Percentiles rank a stretch among this genome's conserved stretches.
Evolutionary conservation across 371 early-diverging fungal species (phyloP).

Genomic region (Actinomortierella wolfii): DNA sequence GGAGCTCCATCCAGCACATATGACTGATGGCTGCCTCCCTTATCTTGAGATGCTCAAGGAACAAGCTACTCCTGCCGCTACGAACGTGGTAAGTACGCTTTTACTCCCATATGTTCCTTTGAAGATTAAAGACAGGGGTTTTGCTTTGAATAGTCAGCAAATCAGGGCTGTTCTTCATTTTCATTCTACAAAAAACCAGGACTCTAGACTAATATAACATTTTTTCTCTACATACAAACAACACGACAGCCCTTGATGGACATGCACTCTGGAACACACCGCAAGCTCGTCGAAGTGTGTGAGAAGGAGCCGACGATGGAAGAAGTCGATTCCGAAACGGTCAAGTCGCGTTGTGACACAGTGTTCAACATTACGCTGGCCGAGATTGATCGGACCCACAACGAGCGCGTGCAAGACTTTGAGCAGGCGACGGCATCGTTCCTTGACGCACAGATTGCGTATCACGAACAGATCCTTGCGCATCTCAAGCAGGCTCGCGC

Average conservation of each 20-base stretch:
- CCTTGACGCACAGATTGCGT: conserved; percentile 49
- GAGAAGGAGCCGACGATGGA: conserved; percentile 43
- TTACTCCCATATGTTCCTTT: no score
- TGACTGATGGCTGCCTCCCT: conserved; percentile 30
- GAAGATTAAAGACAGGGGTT: no score
- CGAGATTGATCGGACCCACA: conserved; percentile 50
- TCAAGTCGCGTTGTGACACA: conserved; percentile 52
- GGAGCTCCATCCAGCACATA: conserved; percentile 44
- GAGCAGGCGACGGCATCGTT: conserved; percentile 43
- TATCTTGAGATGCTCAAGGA: conserved; percentile 40
- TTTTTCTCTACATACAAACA: no score
- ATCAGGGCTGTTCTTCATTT: no score
- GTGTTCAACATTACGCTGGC: conserved; percentile 52
- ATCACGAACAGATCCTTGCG: conserved; percentile 49
- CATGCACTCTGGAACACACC: conserved; percentile 49
- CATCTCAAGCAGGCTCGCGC: conserved; percentile 48
- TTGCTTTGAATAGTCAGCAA: no score
- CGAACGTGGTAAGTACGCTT: conserved; percentile 13
- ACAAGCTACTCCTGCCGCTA: conserved; percentile 30
- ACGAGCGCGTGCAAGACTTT: conserved; percentile 50
- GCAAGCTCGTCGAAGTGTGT: conserved; percentile 45
- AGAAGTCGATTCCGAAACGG: conserved; percentile 48
- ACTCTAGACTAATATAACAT: no score
- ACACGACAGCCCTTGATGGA: conserved; percentile 40
- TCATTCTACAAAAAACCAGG: no score